Conservation (phyloP, 2,329 filamentous ascomycete genomes). For the Alternaria hordeiaustralica region DNA sequence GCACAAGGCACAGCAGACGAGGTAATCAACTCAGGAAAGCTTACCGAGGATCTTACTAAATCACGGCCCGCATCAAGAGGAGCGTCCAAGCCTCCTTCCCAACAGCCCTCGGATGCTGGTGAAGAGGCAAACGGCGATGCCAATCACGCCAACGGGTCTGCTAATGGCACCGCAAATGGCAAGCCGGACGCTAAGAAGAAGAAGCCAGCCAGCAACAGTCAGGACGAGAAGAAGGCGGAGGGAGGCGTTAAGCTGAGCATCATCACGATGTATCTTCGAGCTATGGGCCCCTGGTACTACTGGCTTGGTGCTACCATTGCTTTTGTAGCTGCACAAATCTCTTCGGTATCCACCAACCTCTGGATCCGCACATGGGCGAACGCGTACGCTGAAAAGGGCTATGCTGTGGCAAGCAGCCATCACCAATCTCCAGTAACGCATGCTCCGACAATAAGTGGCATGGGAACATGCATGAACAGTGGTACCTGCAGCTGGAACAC, state of each 20-base stretch:
- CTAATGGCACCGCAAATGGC: slow-evolving; percentile 56
- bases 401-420: slow-evolving; percentile 36
- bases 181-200: slow-evolving; percentile 51
- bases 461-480: slow-evolving; percentile 57
- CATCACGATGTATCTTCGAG: slow-evolving; percentile 80
- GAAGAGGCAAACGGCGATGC: slow-evolving; percentile 51
- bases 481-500: slow-evolving; percentile 59
- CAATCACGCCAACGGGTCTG: slow-evolving; percentile 57
- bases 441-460: slow-evolving; percentile 50
- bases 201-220: slow-evolving; percentile 58
- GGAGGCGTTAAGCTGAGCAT: slow-evolving; percentile 90
- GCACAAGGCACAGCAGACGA: slow-evolving; percentile 78
- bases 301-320: slow-evolving; percentile 79
- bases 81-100: slow-evolving; percentile 76
- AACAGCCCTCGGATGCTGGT: slow-evolving; percentile 76
- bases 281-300: slow-evolving; percentile 98
- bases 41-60: slow-evolving; percentile 84
- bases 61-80: slow-evolving; percentile 73
- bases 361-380: slow-evolving; percentile 98
- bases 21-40: slow-evolving; percentile 83
- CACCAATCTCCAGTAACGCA: slow-evolving; percentile 52
- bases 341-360: slow-evolving; percentile 84
- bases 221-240: slow-evolving; percentile 75
- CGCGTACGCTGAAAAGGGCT: slow-evolving; percentile 69
- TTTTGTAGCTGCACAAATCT: slow-evolving; percentile 83